Evolutionary conservation across 495 filamentous ascomycete species (phyloP).

Genomic region (Trichoderma asperelloides): DNA sequence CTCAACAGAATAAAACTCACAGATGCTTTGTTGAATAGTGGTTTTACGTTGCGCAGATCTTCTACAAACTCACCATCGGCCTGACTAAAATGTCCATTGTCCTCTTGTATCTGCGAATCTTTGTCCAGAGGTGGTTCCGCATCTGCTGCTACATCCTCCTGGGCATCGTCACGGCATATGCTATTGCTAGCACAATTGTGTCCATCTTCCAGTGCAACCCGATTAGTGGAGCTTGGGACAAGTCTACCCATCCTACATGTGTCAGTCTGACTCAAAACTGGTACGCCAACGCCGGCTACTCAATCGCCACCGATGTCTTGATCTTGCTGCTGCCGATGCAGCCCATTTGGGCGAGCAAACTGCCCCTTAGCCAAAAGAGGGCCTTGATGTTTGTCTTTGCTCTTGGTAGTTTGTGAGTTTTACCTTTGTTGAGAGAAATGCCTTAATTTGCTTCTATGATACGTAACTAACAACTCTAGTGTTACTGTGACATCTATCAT

Average conservation of each 20-base stretch:
- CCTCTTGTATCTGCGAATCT: conserved; percentile 10
- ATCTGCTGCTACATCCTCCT: background rate
- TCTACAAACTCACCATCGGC: conserved; percentile 9
- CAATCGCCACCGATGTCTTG: conserved; percentile 38
- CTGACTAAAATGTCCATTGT: conserved; percentile 8
- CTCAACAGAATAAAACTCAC: background rate
- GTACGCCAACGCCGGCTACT: conserved; percentile 24
- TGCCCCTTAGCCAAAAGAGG: conserved; percentile 24
- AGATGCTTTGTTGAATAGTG: background rate
- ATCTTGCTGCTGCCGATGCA: conserved; percentile 27
- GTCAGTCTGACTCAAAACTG: conserved; percentile 11
- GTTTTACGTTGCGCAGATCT: conserved; percentile 9
- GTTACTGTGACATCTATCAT: background rate
- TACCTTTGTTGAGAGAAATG: background rate
- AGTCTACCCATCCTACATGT: background rate
- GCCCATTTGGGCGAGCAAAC: conserved; percentile 24
- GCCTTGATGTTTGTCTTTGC: conserved; percentile 29
- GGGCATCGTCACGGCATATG: background rate
- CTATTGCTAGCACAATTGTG: background rate
- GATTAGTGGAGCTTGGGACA: conserved; percentile 1
- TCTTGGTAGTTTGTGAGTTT: conserved; percentile 23
- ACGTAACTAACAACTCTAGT: background rate
- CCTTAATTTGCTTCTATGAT: background rate
- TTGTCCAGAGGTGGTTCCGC: conserved; percentile 7
- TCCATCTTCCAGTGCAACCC: conserved; percentile 8